phyloP scores from a whole-genome alignment of 1,139 yeast genomes.

The Geotrichum klebahnii region DNA sequence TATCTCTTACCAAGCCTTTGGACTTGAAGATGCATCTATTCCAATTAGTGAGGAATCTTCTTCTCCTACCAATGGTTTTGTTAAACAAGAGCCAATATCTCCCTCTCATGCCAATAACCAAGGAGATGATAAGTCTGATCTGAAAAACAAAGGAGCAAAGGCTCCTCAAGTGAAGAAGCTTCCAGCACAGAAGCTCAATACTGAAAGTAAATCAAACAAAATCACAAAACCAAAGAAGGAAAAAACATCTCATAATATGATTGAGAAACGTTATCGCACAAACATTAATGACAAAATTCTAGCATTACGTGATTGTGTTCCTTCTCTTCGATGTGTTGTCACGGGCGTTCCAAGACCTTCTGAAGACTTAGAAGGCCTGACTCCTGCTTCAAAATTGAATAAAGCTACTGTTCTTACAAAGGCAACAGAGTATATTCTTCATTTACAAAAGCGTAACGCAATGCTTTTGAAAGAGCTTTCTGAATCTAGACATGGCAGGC shows the following conservation, averaged over 20 bases:
- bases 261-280: constrained; percentile 73
- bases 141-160: background rate
- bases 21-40: constrained; percentile 10
- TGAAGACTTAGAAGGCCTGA: constrained; percentile 68
- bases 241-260: constrained; percentile 71
- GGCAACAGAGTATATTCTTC: constrained; percentile 86
- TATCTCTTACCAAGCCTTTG: constrained; percentile 6
- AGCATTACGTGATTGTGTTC: constrained; percentile 71
- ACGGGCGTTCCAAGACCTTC: constrained; percentile 38
- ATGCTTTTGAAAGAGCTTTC: constrained; percentile 51
- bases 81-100: constrained; percentile 11
- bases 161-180: background rate
- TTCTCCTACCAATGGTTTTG: too few relatives aligned
- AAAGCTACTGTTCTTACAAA: constrained; percentile 84
- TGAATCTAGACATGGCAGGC: constrained; percentile 12
- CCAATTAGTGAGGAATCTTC: too few relatives aligned
- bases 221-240: constrained; percentile 44
- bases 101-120: constrained; percentile 8
- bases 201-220: constrained; percentile 23
- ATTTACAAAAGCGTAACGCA: constrained; percentile 68
- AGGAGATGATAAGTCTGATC: constrained; percentile 2
- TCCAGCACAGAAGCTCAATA: constrained; percentile 11
- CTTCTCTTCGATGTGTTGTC: constrained; percentile 46
- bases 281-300: constrained; percentile 70
- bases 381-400: constrained; percentile 82